Base-by-base conservation (phyloP, 1,139 yeast species). In the Nematodospora anomalae region DNA sequence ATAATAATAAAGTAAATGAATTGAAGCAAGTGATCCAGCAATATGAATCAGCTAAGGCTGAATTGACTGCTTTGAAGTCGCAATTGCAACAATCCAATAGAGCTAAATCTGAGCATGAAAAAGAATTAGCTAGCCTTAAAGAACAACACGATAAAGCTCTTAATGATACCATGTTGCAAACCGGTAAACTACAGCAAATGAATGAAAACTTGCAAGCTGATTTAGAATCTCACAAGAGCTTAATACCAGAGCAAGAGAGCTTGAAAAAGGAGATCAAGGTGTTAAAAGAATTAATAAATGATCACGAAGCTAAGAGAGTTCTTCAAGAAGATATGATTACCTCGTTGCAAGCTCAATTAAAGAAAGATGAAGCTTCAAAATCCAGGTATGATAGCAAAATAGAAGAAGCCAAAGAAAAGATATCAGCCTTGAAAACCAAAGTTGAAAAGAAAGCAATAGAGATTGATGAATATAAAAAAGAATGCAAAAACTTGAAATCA, bases 1-100 rank as follows among this genome's bases (percentile, higher is more conserved):
- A 30, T 61, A 71, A 55, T 42, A 73, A 30, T 51, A 60, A 33
- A 11, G 35, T 42, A 3, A 41, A 39, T 7, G 57, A 56, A 32
- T 38, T 53, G n/a, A 41, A 45, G 4, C 37, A 44, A 9, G 38
- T 62, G 20, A 41, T 40, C 3, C 35, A 36, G 5, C 52, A 57
- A 14, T 57, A 53, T 36, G 48, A 51, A 12, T 36, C 28, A 6
- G 36, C 45, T 2, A 41, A 31, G 15, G 31, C 29, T 2, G 41
- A 40, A 25, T 33, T 40, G 23, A 35, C 26, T 23, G 41, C 20
- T 15, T 28, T 38, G 8, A 36, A 36, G 21, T 16, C 28, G 9
- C 23, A 35, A 21, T 26, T 40, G 15, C 25, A 36, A 15, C 11
- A 13, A 3, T 16, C 20, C 15, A 22, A 24, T 5, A 25, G 38